Base-by-base conservation (phyloP, 31 red algal genomes). In the Asparagopsis taxiformis region DNA sequence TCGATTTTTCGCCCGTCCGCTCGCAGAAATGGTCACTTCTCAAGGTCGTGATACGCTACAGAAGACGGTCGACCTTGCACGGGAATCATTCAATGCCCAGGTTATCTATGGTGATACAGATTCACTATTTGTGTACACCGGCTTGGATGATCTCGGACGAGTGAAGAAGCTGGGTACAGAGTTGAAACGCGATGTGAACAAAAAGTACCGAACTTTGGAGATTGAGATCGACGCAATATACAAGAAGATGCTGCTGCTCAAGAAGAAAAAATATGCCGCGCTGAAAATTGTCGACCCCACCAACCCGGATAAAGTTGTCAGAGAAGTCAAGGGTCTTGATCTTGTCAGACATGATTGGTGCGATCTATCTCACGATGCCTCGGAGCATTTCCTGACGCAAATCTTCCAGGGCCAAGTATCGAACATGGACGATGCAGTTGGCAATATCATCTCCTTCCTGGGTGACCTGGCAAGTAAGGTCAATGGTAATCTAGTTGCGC, bases 31-130 rank as follows among this genome's bases (percentile, higher is more conserved):
- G 80, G 84, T 98, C 30, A 98, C 94, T 8, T 71, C 35, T 3
- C 79, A 86, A 37, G 94, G 94, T 41, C 82, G 94, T 4, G 62
- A 90, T 46, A 98, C 94, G 13, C 77, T 98, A 9, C 79, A 91
- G 32, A 81, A 80, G 16, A 98, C 94, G 13, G 85, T 93, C 2
- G 80, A 93, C 48, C 60, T 98, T 34, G 94, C 94, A 13, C 76
- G 74, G 2, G 69, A 93, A 36, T 57, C 62, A 9, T 93, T 89
- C 56, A 75, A 74, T 24, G 75, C 76, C 6, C 65, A 93, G 49
- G 94, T 98, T 30, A 89, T 98, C 15, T 98, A 98, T 48, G 94
- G 94, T 11, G 94, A 98, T 55, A 98, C 94, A 6, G 94, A 98
- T 68, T 93, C 90, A 9, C 57, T 98, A 6, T 98, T 98, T 55